Evolutionary conservation across 1,284 basidiomycete species (phyloP).

Genomic region (Thecaphora frezii): DNA sequence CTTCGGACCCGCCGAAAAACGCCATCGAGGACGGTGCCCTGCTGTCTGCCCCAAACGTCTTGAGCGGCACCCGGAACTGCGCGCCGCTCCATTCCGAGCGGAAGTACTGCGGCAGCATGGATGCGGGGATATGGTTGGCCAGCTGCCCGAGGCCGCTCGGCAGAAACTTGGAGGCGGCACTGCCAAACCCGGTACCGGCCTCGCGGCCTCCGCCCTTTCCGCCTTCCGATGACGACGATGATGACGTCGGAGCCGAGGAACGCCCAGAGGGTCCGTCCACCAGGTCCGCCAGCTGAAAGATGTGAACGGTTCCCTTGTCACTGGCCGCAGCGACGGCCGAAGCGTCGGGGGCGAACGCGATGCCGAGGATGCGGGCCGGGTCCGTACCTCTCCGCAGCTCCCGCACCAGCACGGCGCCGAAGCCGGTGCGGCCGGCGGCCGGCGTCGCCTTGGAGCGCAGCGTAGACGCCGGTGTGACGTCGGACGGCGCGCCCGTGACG

Average conservation of each 20-base stretch:
- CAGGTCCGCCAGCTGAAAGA: constrained; percentile 30
- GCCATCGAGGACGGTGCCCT: background rate
- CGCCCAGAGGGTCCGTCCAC: background rate
- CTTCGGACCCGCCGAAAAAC: background rate
- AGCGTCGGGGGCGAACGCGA: constrained; percentile 42
- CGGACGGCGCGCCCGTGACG: constrained; percentile 1
- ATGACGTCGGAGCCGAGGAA: background rate
- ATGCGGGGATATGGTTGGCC: constrained; percentile 34
- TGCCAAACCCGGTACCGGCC: constrained; percentile 10
- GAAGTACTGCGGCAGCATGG: constrained; percentile 45
- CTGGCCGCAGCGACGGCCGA: constrained; percentile 41
- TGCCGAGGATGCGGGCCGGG: constrained; percentile 40
- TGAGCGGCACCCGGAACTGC: constrained; percentile 45
- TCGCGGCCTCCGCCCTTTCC: background rate
- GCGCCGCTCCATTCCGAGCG: constrained; percentile 47
- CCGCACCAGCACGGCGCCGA: constrained; percentile 26
- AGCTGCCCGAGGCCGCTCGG: constrained; percentile 30
- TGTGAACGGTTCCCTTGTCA: constrained; percentile 52
- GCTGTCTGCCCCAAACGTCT: constrained; percentile 28
- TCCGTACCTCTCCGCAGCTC: constrained; percentile 49
- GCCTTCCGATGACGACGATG: too few species aligned
- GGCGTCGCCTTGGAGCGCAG: background rate
- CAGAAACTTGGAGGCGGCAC: constrained; percentile 30
- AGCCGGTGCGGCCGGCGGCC: constrained; percentile 18
- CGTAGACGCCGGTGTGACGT: background rate